phyloP scores from a whole-genome alignment of 768 basidiomycete genomes.

The Suillus alpinus region DNA sequence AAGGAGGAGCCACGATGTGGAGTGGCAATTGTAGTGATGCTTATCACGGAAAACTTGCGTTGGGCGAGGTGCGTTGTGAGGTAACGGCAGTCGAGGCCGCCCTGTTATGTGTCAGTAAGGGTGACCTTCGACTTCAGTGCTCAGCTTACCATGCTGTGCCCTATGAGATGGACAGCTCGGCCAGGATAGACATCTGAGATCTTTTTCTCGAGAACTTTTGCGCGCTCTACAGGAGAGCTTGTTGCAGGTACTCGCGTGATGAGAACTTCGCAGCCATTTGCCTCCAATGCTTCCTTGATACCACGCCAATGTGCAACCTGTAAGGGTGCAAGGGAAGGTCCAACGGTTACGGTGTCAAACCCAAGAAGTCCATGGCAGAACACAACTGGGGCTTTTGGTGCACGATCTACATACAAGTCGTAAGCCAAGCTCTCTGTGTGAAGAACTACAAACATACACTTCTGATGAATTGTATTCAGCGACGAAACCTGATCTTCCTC shows the following conservation, averaged over 20 bases:
- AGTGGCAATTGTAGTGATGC: constrained; percentile 91
- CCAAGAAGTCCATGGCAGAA: constrained; percentile 96
- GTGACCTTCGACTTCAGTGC: not conserved
- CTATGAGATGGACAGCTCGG: constrained; percentile 84
- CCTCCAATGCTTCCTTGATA: constrained; percentile 87
- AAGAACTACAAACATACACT: constrained; percentile 49
- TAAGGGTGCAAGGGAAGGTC: constrained; percentile 71
- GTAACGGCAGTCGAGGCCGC: constrained; percentile 89
- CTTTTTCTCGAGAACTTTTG: constrained; percentile 81
- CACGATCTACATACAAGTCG: constrained; percentile 48
- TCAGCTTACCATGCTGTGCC: constrained; percentile 69
- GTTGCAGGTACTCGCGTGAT: constrained; percentile 94
- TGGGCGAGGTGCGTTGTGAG: constrained; percentile 81
- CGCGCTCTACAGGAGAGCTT: constrained; percentile 83
- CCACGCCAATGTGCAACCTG: constrained; percentile 97
- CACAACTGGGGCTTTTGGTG: constrained; percentile 82
- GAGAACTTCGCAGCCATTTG: constrained; percentile 85
- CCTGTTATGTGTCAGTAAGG: constrained; percentile 43
- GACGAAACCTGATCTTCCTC: constrained; percentile 52
- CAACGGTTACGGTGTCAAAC: constrained; percentile 82
- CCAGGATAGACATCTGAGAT: constrained; percentile 82
- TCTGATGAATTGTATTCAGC: constrained; percentile 36
- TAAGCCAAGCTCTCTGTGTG: constrained; percentile 3
- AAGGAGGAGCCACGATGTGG: constrained; percentile 94
- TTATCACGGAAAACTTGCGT: constrained; percentile 77